A percentile compares a stretch with the other conserved stretches of the same genome.
Evolutionary conservation across 2,329 filamentous ascomycete species (phyloP).

Genomic region (Cryphonectria parasitica): DNA sequence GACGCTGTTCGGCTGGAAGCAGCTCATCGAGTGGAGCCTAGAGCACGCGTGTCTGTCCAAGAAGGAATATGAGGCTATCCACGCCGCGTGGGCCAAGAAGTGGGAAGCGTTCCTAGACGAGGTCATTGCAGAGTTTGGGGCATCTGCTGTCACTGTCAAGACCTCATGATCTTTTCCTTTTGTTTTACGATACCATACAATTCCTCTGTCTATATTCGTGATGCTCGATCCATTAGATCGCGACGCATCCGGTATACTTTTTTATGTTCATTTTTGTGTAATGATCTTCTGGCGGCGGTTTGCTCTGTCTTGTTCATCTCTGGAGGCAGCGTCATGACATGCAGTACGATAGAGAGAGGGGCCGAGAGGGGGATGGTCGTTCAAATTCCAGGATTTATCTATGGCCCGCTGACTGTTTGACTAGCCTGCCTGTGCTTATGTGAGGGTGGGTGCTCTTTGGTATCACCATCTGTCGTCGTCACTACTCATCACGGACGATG

Average conservation of each 20-base stretch:
- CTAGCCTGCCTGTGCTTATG: not conserved
- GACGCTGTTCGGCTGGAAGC: slow-evolving; percentile 72
- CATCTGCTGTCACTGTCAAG: slow-evolving; percentile 7
- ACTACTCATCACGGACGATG: too few relatives aligned
- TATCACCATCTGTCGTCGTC: not conserved
- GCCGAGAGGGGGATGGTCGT: not conserved
- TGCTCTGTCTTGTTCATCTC: not conserved
- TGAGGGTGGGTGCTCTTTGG: not conserved
- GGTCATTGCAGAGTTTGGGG: slow-evolving; percentile 50
- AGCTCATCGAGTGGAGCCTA: slow-evolving; percentile 66
- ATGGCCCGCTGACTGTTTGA: not conserved
- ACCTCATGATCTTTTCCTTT: not conserved
- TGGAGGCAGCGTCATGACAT: not conserved
- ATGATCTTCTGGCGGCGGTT: not conserved
- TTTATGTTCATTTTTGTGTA: not conserved
- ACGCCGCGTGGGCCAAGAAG: slow-evolving; percentile 52
- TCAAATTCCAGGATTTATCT: not conserved
- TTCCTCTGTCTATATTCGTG: not conserved
- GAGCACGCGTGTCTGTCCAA: slow-evolving; percentile 59
- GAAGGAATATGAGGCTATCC: slow-evolving; percentile 44
- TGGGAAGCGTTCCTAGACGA: slow-evolving; percentile 64
- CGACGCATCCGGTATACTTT: not conserved
- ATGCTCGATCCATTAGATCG: not conserved
- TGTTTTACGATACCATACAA: not conserved
- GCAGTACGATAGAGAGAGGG: not conserved